Percentiles rank a stretch among this genome's conserved stretches.
Conservation (phyloP, 2,329 filamentous ascomycete genomes). For the Paraphoma chrysanthemicola region DNA sequence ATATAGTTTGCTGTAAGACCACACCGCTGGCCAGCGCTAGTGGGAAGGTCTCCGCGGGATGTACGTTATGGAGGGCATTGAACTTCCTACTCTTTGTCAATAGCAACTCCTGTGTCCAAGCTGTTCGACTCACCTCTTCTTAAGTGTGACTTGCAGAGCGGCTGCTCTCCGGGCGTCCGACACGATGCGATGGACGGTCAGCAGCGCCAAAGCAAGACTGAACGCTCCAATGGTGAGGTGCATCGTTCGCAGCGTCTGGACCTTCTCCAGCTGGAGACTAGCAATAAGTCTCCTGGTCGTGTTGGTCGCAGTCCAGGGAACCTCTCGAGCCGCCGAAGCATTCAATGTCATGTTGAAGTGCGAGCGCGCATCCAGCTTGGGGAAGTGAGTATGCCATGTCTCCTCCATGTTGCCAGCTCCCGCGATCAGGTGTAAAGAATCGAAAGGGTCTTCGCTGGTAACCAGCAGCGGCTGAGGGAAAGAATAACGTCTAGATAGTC, state of each 20-base stretch:
- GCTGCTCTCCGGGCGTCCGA: conserved; percentile 47
- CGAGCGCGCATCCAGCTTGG: conserved; percentile 43
- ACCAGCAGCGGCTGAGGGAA: conserved; percentile 49
- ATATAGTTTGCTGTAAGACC: conserved; percentile 46
- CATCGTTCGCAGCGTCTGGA: conserved; percentile 48
- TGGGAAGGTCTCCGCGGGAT: conserved; percentile 50
- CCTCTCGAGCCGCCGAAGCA: conserved; percentile 33
- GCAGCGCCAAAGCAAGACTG: conserved; percentile 44
- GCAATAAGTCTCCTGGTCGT: conserved; percentile 40
- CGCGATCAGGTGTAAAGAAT: conserved; percentile 38
- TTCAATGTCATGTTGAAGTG: conserved; percentile 49
- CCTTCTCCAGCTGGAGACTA: conserved; percentile 44
- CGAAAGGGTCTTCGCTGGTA: conserved; percentile 42
- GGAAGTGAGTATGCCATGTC: conserved; percentile 38
- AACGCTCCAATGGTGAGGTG: conserved; percentile 49
- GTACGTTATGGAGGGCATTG: conserved; percentile 45
- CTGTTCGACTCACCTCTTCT: conserved; percentile 37
- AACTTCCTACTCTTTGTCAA: conserved; percentile 40
- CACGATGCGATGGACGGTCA: conserved; percentile 46
- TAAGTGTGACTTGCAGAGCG: conserved; percentile 37
- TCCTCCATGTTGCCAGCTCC: conserved; percentile 45
- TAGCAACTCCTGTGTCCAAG: not conserved
- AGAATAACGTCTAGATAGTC: conserved; percentile 43
- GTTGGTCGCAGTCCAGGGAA: conserved; percentile 40
- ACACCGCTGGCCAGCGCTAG: conserved; percentile 48